Evolutionary conservation across 2,329 filamentous ascomycete species (phyloP).

Genomic region (Microdochium bolleyi): DNA sequence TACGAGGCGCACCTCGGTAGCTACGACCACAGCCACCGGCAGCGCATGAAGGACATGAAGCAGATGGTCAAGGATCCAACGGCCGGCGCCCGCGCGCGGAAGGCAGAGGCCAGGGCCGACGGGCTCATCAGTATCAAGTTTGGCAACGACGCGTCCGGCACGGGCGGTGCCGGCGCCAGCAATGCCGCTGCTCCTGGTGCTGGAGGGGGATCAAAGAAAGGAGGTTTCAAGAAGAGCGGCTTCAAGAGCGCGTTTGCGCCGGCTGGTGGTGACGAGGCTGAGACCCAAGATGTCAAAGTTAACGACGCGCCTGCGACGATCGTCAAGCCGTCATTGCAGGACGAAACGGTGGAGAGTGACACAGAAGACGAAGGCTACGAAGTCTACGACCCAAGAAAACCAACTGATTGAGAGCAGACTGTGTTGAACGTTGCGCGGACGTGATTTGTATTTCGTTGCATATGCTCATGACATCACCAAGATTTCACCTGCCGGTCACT

Average conservation of each 20-base stretch:
- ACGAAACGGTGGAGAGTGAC: conserved; percentile 45
- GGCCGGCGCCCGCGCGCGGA: conserved; percentile 56
- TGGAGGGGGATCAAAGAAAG: conserved; percentile 54
- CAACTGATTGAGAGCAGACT: conserved; percentile 46
- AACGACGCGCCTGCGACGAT: conserved; percentile 12
- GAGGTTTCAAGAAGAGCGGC: conserved; percentile 73
- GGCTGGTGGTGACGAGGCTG: conserved; percentile 25
- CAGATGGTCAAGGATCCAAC: conserved; percentile 68
- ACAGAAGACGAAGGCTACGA: conserved; percentile 67
- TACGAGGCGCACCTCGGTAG: conserved; percentile 91
- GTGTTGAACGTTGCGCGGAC: background rate
- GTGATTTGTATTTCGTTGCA: too few relatives aligned
- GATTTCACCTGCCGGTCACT: too few relatives aligned
- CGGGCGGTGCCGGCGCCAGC: conserved; percentile 12
- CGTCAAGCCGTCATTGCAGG: conserved; percentile 14
- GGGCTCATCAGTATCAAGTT: conserved; percentile 62
- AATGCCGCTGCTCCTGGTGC: conserved; percentile 17
- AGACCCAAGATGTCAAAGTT: conserved; percentile 13
- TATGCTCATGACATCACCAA: too few relatives aligned
- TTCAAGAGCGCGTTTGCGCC: conserved; percentile 71
- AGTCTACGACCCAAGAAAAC: conserved; percentile 53
- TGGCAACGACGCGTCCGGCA: conserved; percentile 23
- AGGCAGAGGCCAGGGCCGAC: conserved; percentile 62
- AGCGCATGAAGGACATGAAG: conserved; percentile 83
- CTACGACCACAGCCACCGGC: conserved; percentile 94